These are phyloP conservation scores for Paramecium sexaurelia DNA, from an alignment of 73 alveolate genomes.

Conservation along the genomic window DNA sequence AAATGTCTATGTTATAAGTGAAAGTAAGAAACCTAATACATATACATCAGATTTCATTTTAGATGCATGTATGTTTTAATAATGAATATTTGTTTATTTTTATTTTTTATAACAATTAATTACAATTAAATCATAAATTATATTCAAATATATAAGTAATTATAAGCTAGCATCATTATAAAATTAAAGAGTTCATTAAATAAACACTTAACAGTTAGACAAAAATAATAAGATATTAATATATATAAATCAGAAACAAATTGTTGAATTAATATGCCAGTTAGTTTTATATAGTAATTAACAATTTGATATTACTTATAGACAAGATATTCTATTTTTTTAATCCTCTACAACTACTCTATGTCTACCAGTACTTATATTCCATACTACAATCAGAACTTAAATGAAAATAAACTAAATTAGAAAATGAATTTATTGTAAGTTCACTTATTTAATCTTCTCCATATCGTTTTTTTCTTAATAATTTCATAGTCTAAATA, in stretches of 20 bases:
- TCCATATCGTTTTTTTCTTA: background rate
- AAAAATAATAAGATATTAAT: no score
- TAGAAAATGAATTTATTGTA: background rate
- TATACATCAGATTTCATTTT: slow-evolving; percentile 11
- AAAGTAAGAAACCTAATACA: background rate
- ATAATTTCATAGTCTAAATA: background rate
- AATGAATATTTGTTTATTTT: background rate
- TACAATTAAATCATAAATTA: background rate
- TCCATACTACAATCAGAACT: background rate
- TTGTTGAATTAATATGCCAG: background rate
- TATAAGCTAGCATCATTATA: no score
- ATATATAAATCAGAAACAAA: background rate
- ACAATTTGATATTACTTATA: background rate
- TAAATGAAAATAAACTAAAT: background rate
- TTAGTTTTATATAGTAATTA: background rate
- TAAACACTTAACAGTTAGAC: no score
- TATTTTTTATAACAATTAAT: background rate
- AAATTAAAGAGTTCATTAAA: no score
- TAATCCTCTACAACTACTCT: background rate
- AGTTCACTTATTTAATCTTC: background rate
- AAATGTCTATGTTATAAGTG: background rate
- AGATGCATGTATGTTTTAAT: slow-evolving; percentile 43
- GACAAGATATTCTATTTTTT: background rate
- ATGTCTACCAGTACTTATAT: slow-evolving; percentile 11
- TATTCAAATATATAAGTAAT: no score